phyloP scores from a whole-genome alignment of 495 filamentous ascomycete species.

The Podospora appendiculata region DNA sequence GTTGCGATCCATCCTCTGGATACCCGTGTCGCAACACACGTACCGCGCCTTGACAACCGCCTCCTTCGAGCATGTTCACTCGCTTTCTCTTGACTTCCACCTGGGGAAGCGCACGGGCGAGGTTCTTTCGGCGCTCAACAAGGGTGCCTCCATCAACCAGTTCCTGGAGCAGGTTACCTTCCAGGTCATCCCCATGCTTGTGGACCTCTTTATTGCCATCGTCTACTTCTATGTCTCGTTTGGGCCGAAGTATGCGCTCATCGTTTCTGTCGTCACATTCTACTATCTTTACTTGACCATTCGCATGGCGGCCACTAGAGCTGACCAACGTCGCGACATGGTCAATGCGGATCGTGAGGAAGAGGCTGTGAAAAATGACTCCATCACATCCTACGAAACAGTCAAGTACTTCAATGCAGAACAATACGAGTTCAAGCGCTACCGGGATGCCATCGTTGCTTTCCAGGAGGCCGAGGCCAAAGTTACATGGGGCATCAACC shows the following conservation, averaged over 20 bases:
- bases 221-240: slow-evolving; percentile 73
- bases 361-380: slow-evolving; percentile 97
- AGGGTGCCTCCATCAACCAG: slow-evolving; percentile 91
- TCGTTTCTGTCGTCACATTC: slow-evolving; percentile 87
- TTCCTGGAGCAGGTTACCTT: slow-evolving; percentile 96
- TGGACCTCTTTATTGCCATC: slow-evolving; percentile 83
- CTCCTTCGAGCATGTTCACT: slow-evolving; percentile 94
- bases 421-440: slow-evolving; percentile 83
- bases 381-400: slow-evolving; percentile 94
- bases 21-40: slow-evolving; percentile 92
- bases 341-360: slow-evolving; percentile 89
- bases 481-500: slow-evolving; percentile 76
- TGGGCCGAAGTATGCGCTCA: slow-evolving; percentile 87
- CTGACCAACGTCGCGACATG: slow-evolving; percentile 85
- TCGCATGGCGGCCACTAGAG: slow-evolving; percentile 88
- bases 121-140: slow-evolving; percentile 88
- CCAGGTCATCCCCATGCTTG: slow-evolving; percentile 86
- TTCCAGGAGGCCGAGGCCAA: slow-evolving; percentile 85
- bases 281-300: slow-evolving; percentile 94
- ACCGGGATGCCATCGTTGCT: slow-evolving; percentile 66
- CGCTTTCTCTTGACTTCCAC: slow-evolving; percentile 91
- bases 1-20: slow-evolving; percentile 76
- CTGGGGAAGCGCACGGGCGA: slow-evolving; percentile 95
- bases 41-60: slow-evolving; percentile 91
- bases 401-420: slow-evolving; percentile 99